phyloP scores from a whole-genome alignment of 345 rosid species.

The Hibiscus trionum region DNA sequence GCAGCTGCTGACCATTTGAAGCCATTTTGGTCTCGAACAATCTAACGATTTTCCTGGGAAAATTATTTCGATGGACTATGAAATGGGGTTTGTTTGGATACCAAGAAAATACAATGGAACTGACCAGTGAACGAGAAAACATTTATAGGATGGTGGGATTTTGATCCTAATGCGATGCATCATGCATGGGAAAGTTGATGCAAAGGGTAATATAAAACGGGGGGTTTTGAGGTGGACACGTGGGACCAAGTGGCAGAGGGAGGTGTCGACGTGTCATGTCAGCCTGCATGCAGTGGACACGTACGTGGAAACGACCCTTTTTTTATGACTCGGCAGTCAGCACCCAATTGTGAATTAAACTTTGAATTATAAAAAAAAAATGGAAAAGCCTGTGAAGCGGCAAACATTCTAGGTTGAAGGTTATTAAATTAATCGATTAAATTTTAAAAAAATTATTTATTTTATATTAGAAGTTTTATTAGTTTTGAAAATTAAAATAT shows the following conservation, averaged over 20 bases:
- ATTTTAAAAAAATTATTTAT: too few species aligned
- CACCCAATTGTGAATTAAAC: too few species aligned
- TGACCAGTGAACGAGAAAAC: not conserved
- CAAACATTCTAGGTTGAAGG: too few species aligned
- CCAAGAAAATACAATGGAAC: constrained; percentile 7
- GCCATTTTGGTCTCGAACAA: constrained; percentile 34
- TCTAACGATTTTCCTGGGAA: constrained; percentile 2
- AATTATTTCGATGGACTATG: not conserved
- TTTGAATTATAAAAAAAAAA: too few species aligned
- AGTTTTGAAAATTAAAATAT: too few species aligned
- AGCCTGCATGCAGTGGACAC: not conserved
- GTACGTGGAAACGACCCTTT: not conserved
- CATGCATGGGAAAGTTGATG: not conserved
- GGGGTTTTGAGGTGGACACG: not conserved
- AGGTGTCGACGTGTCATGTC: not conserved
- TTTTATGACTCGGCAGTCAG: too few species aligned
- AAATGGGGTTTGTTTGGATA: constrained; percentile 14
- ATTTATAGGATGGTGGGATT: not conserved
- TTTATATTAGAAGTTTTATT: too few species aligned
- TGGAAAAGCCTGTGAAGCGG: too few species aligned
- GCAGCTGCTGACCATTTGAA: constrained; percentile 23
- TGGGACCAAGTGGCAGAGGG: not conserved
- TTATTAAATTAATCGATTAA: too few species aligned
- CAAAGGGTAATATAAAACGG: not conserved
- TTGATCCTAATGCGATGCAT: not conserved